A percentile compares a stretch with the other conserved stretches of the same genome.
Conservation (phyloP, 2,329 filamentous ascomycete genomes). For the Cordyceps militaris region DNA sequence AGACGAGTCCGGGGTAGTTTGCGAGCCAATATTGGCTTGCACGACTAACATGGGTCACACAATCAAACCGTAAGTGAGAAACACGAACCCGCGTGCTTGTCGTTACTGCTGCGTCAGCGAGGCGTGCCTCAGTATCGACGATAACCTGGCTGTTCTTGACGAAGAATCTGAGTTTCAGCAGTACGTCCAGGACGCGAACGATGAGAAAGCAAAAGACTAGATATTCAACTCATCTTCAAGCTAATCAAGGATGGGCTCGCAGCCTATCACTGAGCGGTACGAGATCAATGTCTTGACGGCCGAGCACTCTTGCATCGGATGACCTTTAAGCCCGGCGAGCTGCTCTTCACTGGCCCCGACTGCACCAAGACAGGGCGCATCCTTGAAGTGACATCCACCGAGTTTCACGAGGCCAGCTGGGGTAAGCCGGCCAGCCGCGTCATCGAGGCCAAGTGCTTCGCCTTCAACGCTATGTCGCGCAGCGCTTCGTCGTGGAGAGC, state of each 20-base stretch:
- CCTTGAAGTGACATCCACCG: background rate
- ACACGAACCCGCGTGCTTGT: too few species aligned
- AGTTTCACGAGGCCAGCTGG: background rate
- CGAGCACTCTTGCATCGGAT: background rate
- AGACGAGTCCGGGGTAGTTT: background rate
- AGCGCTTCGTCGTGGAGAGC: background rate
- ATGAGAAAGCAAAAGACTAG: background rate
- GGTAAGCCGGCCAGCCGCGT: background rate
- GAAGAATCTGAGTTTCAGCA: background rate
- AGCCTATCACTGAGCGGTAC: background rate
- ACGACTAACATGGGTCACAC: background rate
- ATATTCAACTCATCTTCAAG: background rate
- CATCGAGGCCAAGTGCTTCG: conserved; percentile 2
- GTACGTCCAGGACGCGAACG: background rate
- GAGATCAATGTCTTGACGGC: background rate
- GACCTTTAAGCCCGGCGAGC: conserved; percentile 4
- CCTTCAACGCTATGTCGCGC: background rate
- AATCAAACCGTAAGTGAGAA: too few species aligned
- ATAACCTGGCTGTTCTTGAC: too few species aligned
- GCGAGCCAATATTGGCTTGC: background rate
- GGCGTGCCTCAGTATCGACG: too few species aligned
- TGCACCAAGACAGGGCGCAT: background rate
- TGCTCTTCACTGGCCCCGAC: background rate
- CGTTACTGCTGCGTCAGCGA: too few species aligned
- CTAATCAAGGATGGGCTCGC: background rate